Percentiles rank a stretch among this genome's conserved stretches.
Conservation (phyloP, 2,329 filamentous ascomycete genomes). For the Didymella pomorum region DNA sequence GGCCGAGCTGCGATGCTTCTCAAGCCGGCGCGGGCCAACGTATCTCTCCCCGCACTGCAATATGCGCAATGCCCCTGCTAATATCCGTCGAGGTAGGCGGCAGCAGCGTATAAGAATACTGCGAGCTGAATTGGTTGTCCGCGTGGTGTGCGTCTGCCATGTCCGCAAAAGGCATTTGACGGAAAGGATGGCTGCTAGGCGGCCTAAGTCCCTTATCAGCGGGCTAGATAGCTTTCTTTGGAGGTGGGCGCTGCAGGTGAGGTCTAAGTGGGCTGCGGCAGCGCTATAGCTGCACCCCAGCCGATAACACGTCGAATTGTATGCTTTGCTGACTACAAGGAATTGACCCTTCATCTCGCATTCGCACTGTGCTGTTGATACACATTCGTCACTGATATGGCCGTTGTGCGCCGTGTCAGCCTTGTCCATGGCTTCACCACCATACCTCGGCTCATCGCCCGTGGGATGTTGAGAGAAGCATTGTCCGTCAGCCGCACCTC, state of each 20-base stretch:
- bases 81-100: neutral
- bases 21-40: neutral
- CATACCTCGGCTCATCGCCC: neutral
- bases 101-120: neutral
- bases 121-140: conserved; percentile 2
- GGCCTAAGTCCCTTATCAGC: conserved; percentile 27
- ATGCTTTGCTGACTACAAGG: neutral
- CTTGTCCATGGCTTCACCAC: neutral
- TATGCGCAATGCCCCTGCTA: neutral
- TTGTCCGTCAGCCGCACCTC: neutral
- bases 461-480: neutral
- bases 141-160: conserved; percentile 22
- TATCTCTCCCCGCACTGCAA: neutral
- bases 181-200: neutral
- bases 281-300: neutral
- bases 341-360: neutral
- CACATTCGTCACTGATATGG: neutral
- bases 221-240: conserved; percentile 2
- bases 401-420: neutral
- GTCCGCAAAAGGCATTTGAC: conserved; percentile 29
- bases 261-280: neutral
- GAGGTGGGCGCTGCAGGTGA: neutral
- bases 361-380: neutral
- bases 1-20: conserved; percentile 3
- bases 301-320: neutral